Evolutionary conservation across 2,329 filamentous ascomycete species (phyloP).

Genomic region (Stachybotrys chlorohalonatus): DNA sequence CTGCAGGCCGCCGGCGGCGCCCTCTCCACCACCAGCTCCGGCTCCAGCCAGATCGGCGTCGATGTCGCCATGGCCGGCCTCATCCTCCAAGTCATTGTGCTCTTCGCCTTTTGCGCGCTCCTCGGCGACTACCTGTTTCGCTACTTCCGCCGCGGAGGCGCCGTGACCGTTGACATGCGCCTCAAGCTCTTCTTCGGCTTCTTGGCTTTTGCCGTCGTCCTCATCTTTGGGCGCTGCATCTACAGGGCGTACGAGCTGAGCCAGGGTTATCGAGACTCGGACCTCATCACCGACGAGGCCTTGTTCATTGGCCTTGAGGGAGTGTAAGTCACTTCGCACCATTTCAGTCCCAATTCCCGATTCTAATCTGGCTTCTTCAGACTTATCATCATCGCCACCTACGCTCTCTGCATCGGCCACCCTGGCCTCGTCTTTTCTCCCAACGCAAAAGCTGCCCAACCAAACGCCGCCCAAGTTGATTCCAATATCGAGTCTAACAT

Average conservation of each 20-base stretch:
- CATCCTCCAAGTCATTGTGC: slow-evolving; percentile 39
- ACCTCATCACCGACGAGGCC: slow-evolving; percentile 28
- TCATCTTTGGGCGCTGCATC: slow-evolving; percentile 46
- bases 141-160: slow-evolving; percentile 10
- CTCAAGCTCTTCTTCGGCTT: slow-evolving; percentile 40
- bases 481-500: neutral
- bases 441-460: neutral
- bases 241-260: slow-evolving; percentile 51
- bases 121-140: slow-evolving; percentile 31
- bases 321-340: slow-evolving; percentile 20
- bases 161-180: slow-evolving; percentile 16
- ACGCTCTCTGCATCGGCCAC: slow-evolving; percentile 26
- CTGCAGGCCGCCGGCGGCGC: slow-evolving; percentile 43
- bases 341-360: neutral
- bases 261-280: slow-evolving; percentile 36
- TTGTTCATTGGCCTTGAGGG: slow-evolving; percentile 47
- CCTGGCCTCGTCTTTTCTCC: slow-evolving; percentile 21
- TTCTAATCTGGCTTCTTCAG: slow-evolving; percentile 11
- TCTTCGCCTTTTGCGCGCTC: slow-evolving; percentile 32
- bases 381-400: slow-evolving; percentile 24
- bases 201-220: slow-evolving; percentile 40
- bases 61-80: slow-evolving; percentile 42
- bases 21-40: slow-evolving; percentile 25
- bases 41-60: slow-evolving; percentile 26
- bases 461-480: neutral